Evolutionary conservation across 2,329 filamentous ascomycete genomes (phyloP), one percentile per base, ranked within the genome.

Genomic region (Arthrobotrys megalospora): DNA sequence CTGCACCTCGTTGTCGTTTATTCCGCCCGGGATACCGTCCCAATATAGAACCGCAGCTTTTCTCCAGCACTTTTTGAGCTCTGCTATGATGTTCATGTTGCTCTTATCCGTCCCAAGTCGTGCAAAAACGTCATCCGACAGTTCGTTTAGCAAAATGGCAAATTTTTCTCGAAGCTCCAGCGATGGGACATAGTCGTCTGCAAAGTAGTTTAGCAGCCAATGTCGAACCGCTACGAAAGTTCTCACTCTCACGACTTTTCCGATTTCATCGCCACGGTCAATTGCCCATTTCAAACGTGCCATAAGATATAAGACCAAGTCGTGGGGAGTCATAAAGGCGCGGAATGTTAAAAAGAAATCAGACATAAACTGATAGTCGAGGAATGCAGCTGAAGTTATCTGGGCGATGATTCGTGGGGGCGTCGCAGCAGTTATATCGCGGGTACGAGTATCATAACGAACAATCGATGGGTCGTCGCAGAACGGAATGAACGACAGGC

Each of bases 301-400:
- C 79, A 98, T 88, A 14, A 99, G 87, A 87, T 97, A 93, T 55
- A 91, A 90, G 21, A 97, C 88, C 2, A 99, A 87, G 81, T 95
- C 91, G 19, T 88, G 87, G 0, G 92, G 87, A 11, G 93, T 90
- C 76, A 99, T 87, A 83, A 97, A 99, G 2, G 92, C 89, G 60
- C 96, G 92, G 83, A 93, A 99, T 0, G 96, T 98, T 21, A 99
- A 89, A 82, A 99, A 99, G 85, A 99, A 99, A 84, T 99, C 96
- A 0, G 96, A 98, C 3, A 99, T 89, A 4, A 99, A 88, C 82
- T 98, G 95, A 83, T 99, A 99, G 84, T 99, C 95, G 82, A 99
- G 90, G 83, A 98, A 97, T 62, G 90, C 94, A 14, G 96, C 93
- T 0, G 96, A 98, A 0, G 96, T 98, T 80, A 99, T 97, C 85